phyloP scores from a whole-genome alignment of 768 basidiomycete species.

The Auriscalpium orientale region DNA sequence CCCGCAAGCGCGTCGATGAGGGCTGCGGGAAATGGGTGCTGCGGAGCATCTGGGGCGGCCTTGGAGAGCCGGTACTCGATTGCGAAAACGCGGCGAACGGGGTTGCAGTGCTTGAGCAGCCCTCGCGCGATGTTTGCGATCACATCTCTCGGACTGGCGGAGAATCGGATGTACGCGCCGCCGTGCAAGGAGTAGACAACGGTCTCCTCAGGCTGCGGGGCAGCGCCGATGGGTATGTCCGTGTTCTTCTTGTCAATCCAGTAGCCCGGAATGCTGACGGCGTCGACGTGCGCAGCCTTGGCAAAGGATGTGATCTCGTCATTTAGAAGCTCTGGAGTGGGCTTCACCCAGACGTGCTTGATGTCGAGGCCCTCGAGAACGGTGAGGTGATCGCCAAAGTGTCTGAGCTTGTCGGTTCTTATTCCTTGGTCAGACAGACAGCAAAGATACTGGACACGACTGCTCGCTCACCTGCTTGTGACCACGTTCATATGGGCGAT shows the following conservation, averaged over 20 bases:
- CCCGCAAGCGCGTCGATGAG: slow-evolving; percentile 8
- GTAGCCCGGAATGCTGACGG: slow-evolving; percentile 12
- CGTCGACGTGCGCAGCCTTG: slow-evolving; percentile 9
- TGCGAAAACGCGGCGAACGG: slow-evolving; percentile 3
- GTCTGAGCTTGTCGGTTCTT: neutral
- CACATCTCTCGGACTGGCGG: neutral
- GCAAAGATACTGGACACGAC: too few relatives aligned
- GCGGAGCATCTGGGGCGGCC: neutral
- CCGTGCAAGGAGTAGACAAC: slow-evolving; percentile 12
- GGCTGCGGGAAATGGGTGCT: slow-evolving; percentile 9
- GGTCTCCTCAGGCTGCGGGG: slow-evolving; percentile 3
- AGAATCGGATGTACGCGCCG: slow-evolving; percentile 5
- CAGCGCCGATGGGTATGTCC: neutral
- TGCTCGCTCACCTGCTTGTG: too few relatives aligned
- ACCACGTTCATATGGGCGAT: too few relatives aligned
- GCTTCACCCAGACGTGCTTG: slow-evolving; percentile 10
- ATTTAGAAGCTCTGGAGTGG: slow-evolving; percentile 2
- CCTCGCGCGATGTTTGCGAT: neutral
- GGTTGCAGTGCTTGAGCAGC: slow-evolving; percentile 2
- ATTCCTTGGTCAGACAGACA: too few relatives aligned
- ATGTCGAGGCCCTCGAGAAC: neutral
- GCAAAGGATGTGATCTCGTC: slow-evolving; percentile 7
- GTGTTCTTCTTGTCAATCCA: slow-evolving; percentile 7
- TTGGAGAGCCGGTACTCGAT: slow-evolving; percentile 12
- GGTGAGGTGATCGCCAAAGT: neutral